Percentiles rank a stretch among this genome's conserved stretches.
Evolutionary conservation across 2,329 filamentous ascomycete species (phyloP).

Genomic region (Xenosphaeropsis pyriputrescens): DNA sequence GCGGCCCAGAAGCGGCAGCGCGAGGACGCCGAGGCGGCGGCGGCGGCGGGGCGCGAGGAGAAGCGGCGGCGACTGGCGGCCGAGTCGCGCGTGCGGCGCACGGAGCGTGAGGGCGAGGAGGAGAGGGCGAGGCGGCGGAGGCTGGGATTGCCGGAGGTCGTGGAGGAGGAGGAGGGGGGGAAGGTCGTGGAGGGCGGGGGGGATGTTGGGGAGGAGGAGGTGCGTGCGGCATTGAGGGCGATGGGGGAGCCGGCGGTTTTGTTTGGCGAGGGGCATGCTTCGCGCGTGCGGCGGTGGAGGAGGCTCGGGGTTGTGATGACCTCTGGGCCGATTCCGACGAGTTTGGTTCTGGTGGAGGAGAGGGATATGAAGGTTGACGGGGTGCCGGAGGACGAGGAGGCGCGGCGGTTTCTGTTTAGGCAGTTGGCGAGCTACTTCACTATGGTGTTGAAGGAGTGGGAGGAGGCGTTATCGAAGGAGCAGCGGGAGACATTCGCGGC

Average conservation of each 20-base stretch:
- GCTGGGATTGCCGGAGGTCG: constrained; percentile 65
- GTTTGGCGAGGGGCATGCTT: constrained; percentile 69
- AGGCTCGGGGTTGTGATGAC: constrained; percentile 46
- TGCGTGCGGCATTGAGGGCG: constrained; percentile 51
- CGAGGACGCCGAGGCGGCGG: constrained; percentile 70
- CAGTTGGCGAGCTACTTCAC: constrained; percentile 93
- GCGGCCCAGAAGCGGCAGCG: constrained; percentile 70
- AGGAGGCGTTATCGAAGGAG: constrained; percentile 58
- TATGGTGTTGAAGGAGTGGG: constrained; percentile 86
- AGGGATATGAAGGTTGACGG: constrained; percentile 73
- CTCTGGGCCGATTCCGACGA: constrained; percentile 76
- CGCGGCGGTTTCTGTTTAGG: constrained; percentile 59
- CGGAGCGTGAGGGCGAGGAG: constrained; percentile 60
- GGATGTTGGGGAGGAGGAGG: constrained; percentile 57
- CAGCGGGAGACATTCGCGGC: constrained; percentile 55
- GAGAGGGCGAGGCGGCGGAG: constrained; percentile 61
- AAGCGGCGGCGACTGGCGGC: constrained; percentile 73
- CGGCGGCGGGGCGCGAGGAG: constrained; percentile 57
- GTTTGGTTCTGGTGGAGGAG: constrained; percentile 63
- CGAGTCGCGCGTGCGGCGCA: constrained; percentile 53
- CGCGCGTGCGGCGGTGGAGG: constrained; percentile 56
- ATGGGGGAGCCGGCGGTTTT: constrained; percentile 59
- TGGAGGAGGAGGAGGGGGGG: constrained; percentile 29
- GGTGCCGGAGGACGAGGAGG: constrained; percentile 47
- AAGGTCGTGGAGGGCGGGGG: constrained; percentile 36